phyloP scores from a whole-genome alignment of 345 rosid genomes.

The Sisymbrium irio region DNA sequence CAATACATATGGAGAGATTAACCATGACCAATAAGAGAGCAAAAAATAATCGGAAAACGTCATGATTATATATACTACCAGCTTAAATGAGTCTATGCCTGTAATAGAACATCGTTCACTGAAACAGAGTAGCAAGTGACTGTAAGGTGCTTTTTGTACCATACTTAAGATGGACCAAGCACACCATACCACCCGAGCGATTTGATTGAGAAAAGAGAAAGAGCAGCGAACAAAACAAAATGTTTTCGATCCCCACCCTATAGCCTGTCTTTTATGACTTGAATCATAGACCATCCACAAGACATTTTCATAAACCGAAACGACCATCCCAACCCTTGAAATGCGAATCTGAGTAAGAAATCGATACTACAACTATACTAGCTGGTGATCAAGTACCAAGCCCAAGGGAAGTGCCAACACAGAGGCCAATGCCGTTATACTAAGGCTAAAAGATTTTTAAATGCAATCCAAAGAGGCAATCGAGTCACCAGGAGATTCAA shows the following conservation, averaged over 20 bases:
- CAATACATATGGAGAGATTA: neutral
- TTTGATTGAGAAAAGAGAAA: too few relatives aligned
- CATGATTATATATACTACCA: neutral
- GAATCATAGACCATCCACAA: neutral
- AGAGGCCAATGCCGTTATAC: neutral
- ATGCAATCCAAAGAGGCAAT: neutral
- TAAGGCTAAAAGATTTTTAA: neutral
- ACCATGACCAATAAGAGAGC: neutral
- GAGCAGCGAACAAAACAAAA: too few relatives aligned
- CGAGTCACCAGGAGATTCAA: neutral
- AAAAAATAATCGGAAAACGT: neutral
- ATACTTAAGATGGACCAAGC: neutral
- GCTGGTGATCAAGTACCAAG: neutral
- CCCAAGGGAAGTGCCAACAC: neutral
- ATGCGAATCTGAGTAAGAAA: neutral
- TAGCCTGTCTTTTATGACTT: neutral
- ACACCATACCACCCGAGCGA: neutral
- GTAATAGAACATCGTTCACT: neutral
- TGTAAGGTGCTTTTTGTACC: neutral
- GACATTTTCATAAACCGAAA: neutral
- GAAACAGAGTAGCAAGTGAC: neutral
- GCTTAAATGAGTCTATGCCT: neutral
- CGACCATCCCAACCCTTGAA: neutral
- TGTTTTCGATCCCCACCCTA: neutral
- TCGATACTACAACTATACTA: neutral